These are phyloP conservation scores for Umbellularia californica DNA, from an alignment of 164 flowering plant species.

Conservation along the genomic window DNA sequence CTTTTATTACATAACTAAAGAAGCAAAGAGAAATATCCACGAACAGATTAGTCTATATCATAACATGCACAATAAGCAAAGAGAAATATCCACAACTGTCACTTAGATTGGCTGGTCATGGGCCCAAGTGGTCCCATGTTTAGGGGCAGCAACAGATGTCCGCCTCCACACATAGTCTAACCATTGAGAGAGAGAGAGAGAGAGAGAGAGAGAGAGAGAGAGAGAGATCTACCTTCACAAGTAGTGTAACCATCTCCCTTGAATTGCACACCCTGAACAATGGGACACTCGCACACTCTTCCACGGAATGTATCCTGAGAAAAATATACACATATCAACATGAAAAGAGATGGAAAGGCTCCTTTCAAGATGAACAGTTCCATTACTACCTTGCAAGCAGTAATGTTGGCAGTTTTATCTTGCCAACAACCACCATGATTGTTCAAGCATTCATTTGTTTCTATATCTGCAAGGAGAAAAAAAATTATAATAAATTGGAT, in stretches of 20 bases:
- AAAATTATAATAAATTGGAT: background rate
- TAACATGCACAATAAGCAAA: too few relatives aligned
- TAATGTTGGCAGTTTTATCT: constrained; percentile 61
- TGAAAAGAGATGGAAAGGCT: background rate
- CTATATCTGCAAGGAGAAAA: constrained; percentile 48
- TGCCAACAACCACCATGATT: constrained; percentile 96
- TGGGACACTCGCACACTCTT: constrained; percentile 90
- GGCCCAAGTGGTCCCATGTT: too few relatives aligned
- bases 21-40: too few relatives aligned
- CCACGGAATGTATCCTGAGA: constrained; percentile 94
- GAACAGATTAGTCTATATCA: too few relatives aligned
- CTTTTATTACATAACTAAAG: too few relatives aligned
- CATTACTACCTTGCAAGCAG: constrained; percentile 81
- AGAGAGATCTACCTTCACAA: constrained; percentile 60
- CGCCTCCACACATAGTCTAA: background rate
- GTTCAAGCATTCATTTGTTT: constrained; percentile 91
- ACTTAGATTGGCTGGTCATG: too few relatives aligned
- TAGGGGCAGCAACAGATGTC: too few relatives aligned
- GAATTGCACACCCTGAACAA: constrained; percentile 87
- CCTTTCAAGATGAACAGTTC: background rate
- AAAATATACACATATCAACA: constrained; percentile 6
- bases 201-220: background rate
- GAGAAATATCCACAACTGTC: too few relatives aligned
- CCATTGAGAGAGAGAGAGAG: background rate
- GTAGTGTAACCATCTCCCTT: constrained; percentile 93